Percentiles rank a stretch among this genome's conserved stretches.
phyloP scores from a whole-genome alignment of 2,329 filamentous ascomycete genomes.

The Fusarium armeniacum region DNA sequence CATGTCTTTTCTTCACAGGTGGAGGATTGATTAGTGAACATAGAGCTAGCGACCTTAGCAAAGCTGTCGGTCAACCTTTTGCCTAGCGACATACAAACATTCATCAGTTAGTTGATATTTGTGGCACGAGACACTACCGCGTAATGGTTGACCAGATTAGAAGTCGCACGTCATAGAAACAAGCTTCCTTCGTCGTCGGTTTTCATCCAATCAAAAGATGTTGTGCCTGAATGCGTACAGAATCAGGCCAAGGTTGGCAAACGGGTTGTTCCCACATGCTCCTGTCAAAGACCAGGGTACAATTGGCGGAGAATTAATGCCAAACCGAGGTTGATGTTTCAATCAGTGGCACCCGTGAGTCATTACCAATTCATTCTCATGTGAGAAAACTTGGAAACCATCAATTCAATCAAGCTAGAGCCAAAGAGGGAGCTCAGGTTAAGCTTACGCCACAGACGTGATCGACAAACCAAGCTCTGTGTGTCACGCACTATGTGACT shows the following conservation, averaged over 20 bases:
- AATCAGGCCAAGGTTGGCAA: neutral
- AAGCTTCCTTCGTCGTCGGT: neutral
- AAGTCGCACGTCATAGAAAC: constrained; percentile 1
- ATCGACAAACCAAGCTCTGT: neutral
- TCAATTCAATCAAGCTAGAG: neutral
- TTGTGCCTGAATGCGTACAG: neutral
- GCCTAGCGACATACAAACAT: neutral
- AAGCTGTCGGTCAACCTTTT: neutral
- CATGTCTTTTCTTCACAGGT: neutral
- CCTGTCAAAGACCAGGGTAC: neutral
- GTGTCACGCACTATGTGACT: neutral
- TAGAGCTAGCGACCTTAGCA: accelerated
- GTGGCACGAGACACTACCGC: neutral
- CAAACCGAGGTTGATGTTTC: neutral
- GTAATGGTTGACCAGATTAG: neutral
- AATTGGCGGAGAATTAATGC: neutral
- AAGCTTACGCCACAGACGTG: constrained; percentile 8
- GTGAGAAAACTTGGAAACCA: neutral
- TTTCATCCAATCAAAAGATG: neutral
- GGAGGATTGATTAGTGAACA: neutral
- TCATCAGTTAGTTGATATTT: neutral
- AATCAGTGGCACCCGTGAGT: neutral
- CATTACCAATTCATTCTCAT: neutral
- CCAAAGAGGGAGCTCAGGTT: neutral
- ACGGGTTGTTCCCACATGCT: neutral